phyloP scores from a whole-genome alignment of 768 basidiomycete species.

The Plicaturopsis crispa region DNA sequence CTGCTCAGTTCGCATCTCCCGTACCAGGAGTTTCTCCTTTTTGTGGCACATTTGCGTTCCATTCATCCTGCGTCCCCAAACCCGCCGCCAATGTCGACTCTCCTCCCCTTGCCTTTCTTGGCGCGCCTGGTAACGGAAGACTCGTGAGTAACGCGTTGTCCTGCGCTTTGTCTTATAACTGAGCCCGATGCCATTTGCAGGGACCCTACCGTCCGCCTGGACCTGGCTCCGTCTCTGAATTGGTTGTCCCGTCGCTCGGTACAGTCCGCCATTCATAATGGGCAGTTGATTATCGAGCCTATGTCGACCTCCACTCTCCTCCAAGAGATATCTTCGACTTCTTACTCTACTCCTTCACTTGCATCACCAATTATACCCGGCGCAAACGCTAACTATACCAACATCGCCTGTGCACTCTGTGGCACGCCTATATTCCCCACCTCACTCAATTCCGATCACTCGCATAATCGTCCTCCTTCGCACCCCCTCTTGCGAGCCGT shows the following conservation, averaged over 20 bases:
- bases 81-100: conserved; percentile 62
- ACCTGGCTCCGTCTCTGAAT: conserved; percentile 88
- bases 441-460: conserved; percentile 13
- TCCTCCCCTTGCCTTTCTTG: conserved; percentile 75
- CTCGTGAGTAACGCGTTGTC: conserved; percentile 54
- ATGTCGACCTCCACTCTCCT: conserved; percentile 56
- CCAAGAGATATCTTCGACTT: too few relatives aligned
- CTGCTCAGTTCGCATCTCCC: conserved; percentile 65
- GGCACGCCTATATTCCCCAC: conserved; percentile 48
- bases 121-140: conserved; percentile 74
- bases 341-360: conserved; percentile 27
- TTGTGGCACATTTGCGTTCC: conserved; percentile 69
- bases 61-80: conserved; percentile 53
- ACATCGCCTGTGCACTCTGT: conserved; percentile 75
- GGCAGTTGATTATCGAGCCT: conserved; percentile 86
- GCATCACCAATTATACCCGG: conserved; percentile 36
- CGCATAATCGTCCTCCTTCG: conserved; percentile 20
- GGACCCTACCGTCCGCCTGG: conserved; percentile 88
- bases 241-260: conserved; percentile 90
- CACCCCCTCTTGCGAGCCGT: conserved; percentile 24
- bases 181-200: conserved; percentile 34
- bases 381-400: conserved; percentile 32
- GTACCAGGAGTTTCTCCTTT: conserved; percentile 73
- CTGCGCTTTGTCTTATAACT: conserved; percentile 7
- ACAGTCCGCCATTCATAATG: conserved; percentile 75